Base-by-base conservation (phyloP, 805 yeast species). In the Spathaspora hagerdaliae region DNA sequence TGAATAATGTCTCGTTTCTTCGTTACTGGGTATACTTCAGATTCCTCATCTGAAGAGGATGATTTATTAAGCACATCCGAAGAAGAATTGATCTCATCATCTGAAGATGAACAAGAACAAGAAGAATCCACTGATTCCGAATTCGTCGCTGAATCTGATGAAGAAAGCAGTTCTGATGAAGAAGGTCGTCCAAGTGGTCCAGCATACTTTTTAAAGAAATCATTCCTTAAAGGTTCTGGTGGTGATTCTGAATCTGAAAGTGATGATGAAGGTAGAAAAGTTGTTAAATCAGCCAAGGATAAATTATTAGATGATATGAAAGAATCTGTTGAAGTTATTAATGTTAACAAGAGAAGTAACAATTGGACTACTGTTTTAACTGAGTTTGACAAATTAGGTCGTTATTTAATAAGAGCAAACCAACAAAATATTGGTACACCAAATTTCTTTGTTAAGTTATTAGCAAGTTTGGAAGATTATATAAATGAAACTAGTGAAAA, bases 211-310 rank as follows among this genome's bases (percentile, higher is more conserved):
- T 68, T 79, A 55, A 79, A 79, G 62, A 74, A 69, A 50, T 65
- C 70, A 45, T 74, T 73, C 54, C 57, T 72, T 48, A 77, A 77
- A 55, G 74, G 66, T 45, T 61, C 60, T 39, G 62, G 48, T 48
- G 61, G 55, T 41, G 73, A 64, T 51, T 59, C 68, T 31, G 80
- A 73, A 52, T 59, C 69, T 44, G 81, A 75, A 45, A 61, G 64
- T 44, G 87, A 81, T 47, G 85, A 79, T 48, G 92, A 85, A 47
- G 87, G 83, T 59, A 85, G 82, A 63, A 86, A 84, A 55, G 89
- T 90, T 36, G 96, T 92, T 55, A 91, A 88, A 71, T 83, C 94
- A 47, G 96, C 97, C 44, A 88, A 85, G 70, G 98, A 91, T 53
- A 94, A 92, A 73, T 76, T 90, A 49, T 65, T 90, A 56, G 97